Evolutionary conservation across 75 land plant species (phyloP).

Genomic region (Ceratopteris richardii): DNA sequence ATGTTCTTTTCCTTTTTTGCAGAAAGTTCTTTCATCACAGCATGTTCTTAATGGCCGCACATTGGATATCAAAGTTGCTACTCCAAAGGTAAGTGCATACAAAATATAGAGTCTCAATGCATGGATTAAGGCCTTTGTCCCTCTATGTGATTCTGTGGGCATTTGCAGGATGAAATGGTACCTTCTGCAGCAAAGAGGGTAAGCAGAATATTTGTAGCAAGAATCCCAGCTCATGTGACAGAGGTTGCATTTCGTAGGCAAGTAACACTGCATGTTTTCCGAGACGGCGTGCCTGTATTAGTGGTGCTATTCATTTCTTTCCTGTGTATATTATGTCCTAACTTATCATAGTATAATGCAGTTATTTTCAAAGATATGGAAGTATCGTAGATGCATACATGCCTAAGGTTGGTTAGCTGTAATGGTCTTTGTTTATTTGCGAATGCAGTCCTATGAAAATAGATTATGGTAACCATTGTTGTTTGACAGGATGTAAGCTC

Average conservation of each 20-base stretch:
- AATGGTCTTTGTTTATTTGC: too few relatives aligned
- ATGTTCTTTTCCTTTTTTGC: background rate
- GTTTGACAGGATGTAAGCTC: constrained; percentile 15
- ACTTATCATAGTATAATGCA: constrained; percentile 20
- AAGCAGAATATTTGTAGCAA: constrained; percentile 77
- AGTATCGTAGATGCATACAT: constrained; percentile 90
- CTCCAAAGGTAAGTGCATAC: constrained; percentile 23
- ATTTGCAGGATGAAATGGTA: constrained; percentile 59
- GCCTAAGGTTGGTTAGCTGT: constrained; percentile 69
- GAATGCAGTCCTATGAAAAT: too few relatives aligned
- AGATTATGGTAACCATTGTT: background rate
- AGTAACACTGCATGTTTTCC: background rate
- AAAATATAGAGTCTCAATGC: too few relatives aligned
- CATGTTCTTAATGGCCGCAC: constrained; percentile 17
- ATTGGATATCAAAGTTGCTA: constrained; percentile 22
- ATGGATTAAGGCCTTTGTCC: too few relatives aligned
- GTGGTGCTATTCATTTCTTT: too few relatives aligned
- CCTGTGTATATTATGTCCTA: background rate
- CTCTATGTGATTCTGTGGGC: too few relatives aligned
- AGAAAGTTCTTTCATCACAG: constrained; percentile 15
- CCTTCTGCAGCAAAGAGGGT: constrained; percentile 45
- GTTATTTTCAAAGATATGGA: constrained; percentile 90
- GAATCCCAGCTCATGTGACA: constrained; percentile 65
- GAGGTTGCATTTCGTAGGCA: constrained; percentile 40
- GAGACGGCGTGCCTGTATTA: background rate